A percentile compares a stretch with the other conserved stretches of the same genome.
Conservation (phyloP, 1,139 yeast species). For the Sugiyamaella neomexicana region DNA sequence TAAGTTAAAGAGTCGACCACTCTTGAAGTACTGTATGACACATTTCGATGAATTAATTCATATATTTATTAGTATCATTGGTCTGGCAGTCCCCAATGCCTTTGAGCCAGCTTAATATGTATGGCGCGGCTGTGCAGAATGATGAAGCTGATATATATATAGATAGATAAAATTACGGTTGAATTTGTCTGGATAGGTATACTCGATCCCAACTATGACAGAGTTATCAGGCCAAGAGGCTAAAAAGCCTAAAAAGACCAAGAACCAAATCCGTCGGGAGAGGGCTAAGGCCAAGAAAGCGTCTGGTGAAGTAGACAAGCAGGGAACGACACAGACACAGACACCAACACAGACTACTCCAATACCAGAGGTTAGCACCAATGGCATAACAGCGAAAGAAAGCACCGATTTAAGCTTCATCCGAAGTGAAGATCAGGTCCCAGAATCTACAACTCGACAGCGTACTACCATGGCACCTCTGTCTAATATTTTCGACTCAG, state of each 20-base stretch:
- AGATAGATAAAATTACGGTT: no score
- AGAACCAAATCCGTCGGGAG: conserved; percentile 51
- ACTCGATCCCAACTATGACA: conserved; percentile 1
- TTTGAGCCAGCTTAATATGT: no score
- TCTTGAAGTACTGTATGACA: no score
- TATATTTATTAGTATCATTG: no score
- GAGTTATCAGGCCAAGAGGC: conserved; percentile 2
- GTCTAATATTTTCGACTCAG: conserved; percentile 9
- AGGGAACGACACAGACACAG: background rate
- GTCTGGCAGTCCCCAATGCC: no score
- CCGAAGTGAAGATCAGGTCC: background rate
- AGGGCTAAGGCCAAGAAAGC: conserved; percentile 24
- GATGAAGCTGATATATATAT: background rate
- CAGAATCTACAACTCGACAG: background rate
- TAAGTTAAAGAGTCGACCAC: background rate
- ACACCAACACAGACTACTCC: no score
- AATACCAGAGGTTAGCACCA: no score
- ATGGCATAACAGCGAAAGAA: background rate
- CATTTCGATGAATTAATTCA: no score
- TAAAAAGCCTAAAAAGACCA: conserved; percentile 30
- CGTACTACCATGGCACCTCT: background rate
- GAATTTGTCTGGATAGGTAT: no score
- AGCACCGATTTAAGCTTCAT: background rate
- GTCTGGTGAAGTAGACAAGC: background rate
- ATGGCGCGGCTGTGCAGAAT: background rate